Percentiles rank a stretch among this genome's conserved stretches.
Conservation (phyloP, 495 filamentous ascomycete genomes). For the Annulohypoxylon moriforme region DNA sequence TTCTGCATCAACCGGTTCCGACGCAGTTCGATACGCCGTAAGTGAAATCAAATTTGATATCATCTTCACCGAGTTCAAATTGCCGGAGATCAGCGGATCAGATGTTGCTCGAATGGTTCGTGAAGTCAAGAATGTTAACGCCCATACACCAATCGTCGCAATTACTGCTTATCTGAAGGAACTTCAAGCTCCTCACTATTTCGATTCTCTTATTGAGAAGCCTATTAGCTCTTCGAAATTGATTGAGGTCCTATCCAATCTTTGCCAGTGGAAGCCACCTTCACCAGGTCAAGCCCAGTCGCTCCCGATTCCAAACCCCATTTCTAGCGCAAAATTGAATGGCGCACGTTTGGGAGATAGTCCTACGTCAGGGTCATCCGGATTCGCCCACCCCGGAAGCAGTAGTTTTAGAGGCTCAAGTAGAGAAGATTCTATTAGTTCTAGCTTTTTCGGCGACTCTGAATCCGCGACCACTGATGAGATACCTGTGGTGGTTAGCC, state of each 20-base stretch:
- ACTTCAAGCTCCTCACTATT: conserved; percentile 91
- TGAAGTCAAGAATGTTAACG: conserved; percentile 92
- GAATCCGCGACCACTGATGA: conserved; percentile 84
- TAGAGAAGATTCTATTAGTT: conserved; percentile 85
- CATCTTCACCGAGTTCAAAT: conserved; percentile 96
- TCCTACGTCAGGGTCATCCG: conserved; percentile 83
- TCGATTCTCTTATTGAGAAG: conserved; percentile 94
- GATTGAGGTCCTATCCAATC: conserved; percentile 81
- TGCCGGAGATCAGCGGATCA: conserved; percentile 92
- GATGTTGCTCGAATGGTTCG: conserved; percentile 98
- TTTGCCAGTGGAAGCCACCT: conserved; percentile 93
- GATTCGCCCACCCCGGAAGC: conserved; percentile 72
- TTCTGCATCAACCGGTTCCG: conserved; percentile 84
- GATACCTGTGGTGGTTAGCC: conserved; percentile 77
- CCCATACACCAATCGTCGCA: conserved; percentile 93
- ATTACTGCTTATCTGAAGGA: conserved; percentile 99
- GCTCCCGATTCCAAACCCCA: conserved; percentile 59
- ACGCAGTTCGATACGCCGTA: conserved; percentile 91
- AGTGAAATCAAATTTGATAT: conserved; percentile 96
- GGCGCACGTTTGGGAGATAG: conserved; percentile 76
- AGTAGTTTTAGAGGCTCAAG: conserved; percentile 81
- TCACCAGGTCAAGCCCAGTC: conserved; percentile 60
- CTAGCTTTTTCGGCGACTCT: conserved; percentile 85
- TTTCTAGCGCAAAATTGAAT: conserved; percentile 72
- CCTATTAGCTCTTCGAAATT: conserved; percentile 90